Conservation (phyloP, 768 basidiomycete genomes). For the Postia placenta region DNA sequence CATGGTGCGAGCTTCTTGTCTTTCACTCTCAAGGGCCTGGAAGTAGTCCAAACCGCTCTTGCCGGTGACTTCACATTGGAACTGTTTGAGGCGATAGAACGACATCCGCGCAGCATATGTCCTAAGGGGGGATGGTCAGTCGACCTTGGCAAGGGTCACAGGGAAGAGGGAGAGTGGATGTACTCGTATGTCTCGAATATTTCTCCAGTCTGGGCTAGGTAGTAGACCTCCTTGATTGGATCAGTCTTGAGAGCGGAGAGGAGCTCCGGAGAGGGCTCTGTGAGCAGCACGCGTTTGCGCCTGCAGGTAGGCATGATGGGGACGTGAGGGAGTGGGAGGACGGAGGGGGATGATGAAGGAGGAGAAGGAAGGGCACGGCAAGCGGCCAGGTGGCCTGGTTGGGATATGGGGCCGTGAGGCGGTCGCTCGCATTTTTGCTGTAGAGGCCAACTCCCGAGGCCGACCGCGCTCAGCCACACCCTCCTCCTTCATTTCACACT, state of each 20-base stretch:
- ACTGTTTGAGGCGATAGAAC: conserved; percentile 90
- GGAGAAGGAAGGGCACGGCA: conserved; percentile 28
- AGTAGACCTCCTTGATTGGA: conserved; percentile 77
- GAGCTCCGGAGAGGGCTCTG: conserved; percentile 68
- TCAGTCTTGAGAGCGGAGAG: conserved; percentile 57
- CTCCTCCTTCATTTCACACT: conserved; percentile 13
- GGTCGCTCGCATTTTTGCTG: conserved; percentile 25
- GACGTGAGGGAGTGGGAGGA: conserved; percentile 19
- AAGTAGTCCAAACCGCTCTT: conserved; percentile 93
- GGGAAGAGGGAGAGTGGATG: conserved; percentile 31
- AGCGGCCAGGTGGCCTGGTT: conserved; percentile 21
- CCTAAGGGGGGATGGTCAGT: conserved; percentile 25
- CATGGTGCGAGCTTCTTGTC: conserved; percentile 80
- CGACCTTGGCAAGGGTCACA: conserved; percentile 23
- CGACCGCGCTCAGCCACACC: conserved; percentile 20
- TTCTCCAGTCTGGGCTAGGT: conserved; percentile 92
- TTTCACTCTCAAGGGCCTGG: conserved; percentile 88
- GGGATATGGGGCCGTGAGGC: conserved; percentile 23
- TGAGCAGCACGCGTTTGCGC: conserved; percentile 86
- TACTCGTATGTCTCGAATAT: conserved; percentile 97
- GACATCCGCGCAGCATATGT: conserved; percentile 89
- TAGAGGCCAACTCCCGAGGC: conserved; percentile 21
- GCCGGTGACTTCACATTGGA: conserved; percentile 96
- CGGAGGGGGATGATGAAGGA: conserved; percentile 34
- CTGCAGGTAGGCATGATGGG: conserved; percentile 77